These are phyloP conservation scores for Colletotrichum sp. DNA, from an alignment of 2,329 filamentous ascomycete species.

Conservation along the genomic window DNA sequence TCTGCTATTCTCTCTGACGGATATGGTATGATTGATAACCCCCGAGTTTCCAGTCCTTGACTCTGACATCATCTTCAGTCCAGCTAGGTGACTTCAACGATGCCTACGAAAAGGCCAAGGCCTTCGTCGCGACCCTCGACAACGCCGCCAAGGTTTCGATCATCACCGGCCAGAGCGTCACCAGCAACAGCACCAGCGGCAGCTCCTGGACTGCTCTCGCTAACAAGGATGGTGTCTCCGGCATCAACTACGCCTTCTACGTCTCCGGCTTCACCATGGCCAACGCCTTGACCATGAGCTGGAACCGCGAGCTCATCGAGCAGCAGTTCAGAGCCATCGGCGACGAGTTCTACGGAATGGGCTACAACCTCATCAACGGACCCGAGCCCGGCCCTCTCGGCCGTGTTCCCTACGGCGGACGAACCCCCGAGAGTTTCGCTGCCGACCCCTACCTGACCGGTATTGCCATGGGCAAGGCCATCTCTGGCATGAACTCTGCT, in stretches of 20 bases:
- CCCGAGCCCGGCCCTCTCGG: conserved; percentile 20
- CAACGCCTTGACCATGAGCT: conserved; percentile 25
- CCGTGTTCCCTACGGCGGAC: conserved; percentile 61
- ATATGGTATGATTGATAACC: neutral
- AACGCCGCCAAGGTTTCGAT: conserved; percentile 9
- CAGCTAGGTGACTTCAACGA: neutral
- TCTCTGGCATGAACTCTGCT: conserved; percentile 61
- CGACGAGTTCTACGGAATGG: conserved; percentile 21
- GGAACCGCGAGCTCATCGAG: conserved; percentile 21
- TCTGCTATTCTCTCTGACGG: conserved; percentile 3
- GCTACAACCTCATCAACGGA: conserved; percentile 22
- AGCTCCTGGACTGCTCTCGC: conserved; percentile 6
- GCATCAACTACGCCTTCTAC: conserved; percentile 23
- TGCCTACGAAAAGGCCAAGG: conserved; percentile 11
- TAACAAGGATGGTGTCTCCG: conserved; percentile 22
- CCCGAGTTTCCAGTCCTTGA: no score
- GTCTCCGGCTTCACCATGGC: conserved; percentile 24
- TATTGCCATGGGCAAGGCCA: conserved; percentile 56
- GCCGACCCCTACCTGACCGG: conserved; percentile 65
- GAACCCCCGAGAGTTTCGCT: conserved; percentile 63
- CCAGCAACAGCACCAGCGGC: conserved; percentile 3
- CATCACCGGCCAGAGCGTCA: conserved; percentile 9
- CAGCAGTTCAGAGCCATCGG: conserved; percentile 21
- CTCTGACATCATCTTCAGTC: neutral
- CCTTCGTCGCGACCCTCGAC: conserved; percentile 9